Conservation (phyloP, 805 yeast species). For the Pichia exigua region DNA sequence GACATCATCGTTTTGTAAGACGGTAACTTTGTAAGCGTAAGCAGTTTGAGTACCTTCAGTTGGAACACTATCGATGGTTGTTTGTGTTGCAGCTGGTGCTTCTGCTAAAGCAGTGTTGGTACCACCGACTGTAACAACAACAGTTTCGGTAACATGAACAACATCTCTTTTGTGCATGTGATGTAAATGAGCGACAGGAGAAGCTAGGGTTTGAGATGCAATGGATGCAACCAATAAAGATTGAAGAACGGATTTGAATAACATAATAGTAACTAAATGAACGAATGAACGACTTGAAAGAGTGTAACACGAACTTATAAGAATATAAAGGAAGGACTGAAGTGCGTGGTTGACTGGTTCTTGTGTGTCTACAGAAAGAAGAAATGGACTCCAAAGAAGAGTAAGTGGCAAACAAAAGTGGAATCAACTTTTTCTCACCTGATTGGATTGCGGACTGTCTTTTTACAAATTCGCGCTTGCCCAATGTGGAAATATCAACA, state of each 20-base stretch:
- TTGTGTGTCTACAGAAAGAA: background rate
- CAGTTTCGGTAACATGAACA: constrained; percentile 41
- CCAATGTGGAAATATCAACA: background rate
- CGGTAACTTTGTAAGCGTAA: constrained; percentile 10
- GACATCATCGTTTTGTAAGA: constrained; percentile 6
- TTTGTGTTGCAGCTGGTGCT: constrained; percentile 26
- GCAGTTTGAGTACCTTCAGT: constrained; percentile 9
- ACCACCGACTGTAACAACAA: constrained; percentile 39
- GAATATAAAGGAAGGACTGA: background rate
- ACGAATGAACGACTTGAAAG: constrained; percentile 6
- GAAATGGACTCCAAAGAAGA: background rate
- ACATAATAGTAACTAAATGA: constrained; percentile 14
- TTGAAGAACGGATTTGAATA: constrained; percentile 33
- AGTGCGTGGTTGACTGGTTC: background rate
- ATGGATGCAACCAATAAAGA: constrained; percentile 31
- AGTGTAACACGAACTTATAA: background rate
- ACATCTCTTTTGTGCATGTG: constrained; percentile 49
- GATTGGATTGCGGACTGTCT: background rate
- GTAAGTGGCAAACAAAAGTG: background rate
- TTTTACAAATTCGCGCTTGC: background rate
- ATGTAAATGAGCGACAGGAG: constrained; percentile 56
- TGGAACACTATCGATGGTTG: constrained; percentile 6
- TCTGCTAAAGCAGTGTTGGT: constrained; percentile 25
- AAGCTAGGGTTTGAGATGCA: constrained; percentile 45
- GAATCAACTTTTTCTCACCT: background rate